Conservation (phyloP, 371 early-diverging fungal species). For the Sporodiniella umbellata region DNA sequence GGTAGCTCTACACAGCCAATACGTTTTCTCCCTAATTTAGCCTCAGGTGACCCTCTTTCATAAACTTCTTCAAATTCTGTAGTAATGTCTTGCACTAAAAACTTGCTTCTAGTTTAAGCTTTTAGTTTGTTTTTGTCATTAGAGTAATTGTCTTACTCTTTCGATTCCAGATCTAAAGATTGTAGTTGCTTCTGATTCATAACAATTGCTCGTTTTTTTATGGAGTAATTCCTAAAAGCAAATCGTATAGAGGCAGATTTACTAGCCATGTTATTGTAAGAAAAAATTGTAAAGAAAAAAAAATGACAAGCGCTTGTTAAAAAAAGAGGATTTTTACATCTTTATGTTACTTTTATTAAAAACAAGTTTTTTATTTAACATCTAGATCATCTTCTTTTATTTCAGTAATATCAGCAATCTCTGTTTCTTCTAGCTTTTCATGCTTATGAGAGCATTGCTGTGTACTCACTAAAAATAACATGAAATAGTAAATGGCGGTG, state of each 20-base stretch:
- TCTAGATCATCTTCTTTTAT: background rate
- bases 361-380: background rate
- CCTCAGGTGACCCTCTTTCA: slow-evolving; percentile 64
- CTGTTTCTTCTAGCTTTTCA: background rate
- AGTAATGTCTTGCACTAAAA: slow-evolving; percentile 9
- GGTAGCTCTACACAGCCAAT: slow-evolving; percentile 69
- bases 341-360: background rate
- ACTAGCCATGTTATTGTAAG: slow-evolving; percentile 7
- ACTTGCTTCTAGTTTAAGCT: background rate
- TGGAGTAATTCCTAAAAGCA: slow-evolving; percentile 3
- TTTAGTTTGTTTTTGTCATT: background rate
- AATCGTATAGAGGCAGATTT: slow-evolving; percentile 1
- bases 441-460: slow-evolving; percentile 41
- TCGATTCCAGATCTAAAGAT: slow-evolving; percentile 5
- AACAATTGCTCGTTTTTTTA: slow-evolving; percentile 22
- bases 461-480: slow-evolving; percentile 25
- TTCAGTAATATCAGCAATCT: background rate
- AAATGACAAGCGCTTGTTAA: slow-evolving; percentile 1
- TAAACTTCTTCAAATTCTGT: slow-evolving; percentile 2
- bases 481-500: background rate
- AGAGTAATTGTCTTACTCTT: slow-evolving; percentile 9
- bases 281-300: background rate
- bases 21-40: slow-evolving; percentile 68
- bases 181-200: slow-evolving; percentile 23
- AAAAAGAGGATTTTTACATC: no score